phyloP scores from a whole-genome alignment of 805 yeast species.

The Barnettozyma siamensis region DNA sequence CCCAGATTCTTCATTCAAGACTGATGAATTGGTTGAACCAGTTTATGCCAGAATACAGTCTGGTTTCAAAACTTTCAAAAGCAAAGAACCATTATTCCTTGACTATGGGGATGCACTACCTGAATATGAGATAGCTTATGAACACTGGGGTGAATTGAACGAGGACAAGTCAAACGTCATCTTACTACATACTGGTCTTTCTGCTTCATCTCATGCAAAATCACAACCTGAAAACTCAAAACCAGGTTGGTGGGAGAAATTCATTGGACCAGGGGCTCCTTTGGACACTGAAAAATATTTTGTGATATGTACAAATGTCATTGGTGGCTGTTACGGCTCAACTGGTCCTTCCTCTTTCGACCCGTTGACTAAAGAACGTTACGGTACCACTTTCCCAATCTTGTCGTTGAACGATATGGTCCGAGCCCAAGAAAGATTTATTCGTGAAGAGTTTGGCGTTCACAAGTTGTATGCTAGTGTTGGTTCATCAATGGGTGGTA shows the following conservation, averaged over 20 bases:
- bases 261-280: slow-evolving; percentile 76
- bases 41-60: slow-evolving; percentile 62
- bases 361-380: slow-evolving; percentile 59
- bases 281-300: slow-evolving; percentile 79
- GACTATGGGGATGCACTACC: slow-evolving; percentile 82
- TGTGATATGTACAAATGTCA: slow-evolving; percentile 82
- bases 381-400: slow-evolving; percentile 86
- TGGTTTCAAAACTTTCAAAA: slow-evolving; percentile 58
- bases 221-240: slow-evolving; percentile 64
- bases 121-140: slow-evolving; percentile 79
- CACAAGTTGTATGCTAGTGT: slow-evolving; percentile 66
- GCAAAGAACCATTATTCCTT: slow-evolving; percentile 54
- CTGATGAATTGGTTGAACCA: slow-evolving; percentile 74
- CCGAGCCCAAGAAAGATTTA: slow-evolving; percentile 72
- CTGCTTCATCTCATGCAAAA: slow-evolving; percentile 91
- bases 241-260: slow-evolving; percentile 95
- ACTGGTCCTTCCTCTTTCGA: slow-evolving; percentile 86
- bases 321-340: slow-evolving; percentile 94
- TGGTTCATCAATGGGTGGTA: slow-evolving; percentile 98
- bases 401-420: slow-evolving; percentile 86
- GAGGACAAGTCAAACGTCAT: slow-evolving; percentile 62
- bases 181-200: slow-evolving; percentile 81
- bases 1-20: slow-evolving; percentile 12
- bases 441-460: slow-evolving; percentile 58
- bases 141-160: slow-evolving; percentile 82